Percentiles rank a stretch among this genome's conserved stretches.
phyloP scores from a whole-genome alignment of 495 filamentous ascomycete species.

The Trichoderma parareesei region DNA sequence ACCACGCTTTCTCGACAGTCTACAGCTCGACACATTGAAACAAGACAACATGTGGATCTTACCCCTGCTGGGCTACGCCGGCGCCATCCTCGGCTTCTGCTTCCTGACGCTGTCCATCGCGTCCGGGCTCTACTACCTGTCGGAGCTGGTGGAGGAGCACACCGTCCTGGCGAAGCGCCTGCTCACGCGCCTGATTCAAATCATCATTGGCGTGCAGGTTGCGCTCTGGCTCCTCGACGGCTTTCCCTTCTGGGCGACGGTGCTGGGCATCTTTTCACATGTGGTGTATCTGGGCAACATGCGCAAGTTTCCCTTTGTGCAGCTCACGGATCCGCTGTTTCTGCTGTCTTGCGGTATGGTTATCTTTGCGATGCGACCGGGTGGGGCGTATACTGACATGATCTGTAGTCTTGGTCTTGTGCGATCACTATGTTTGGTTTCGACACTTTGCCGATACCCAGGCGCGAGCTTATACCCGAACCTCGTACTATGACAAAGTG shows the following conservation, averaged over 20 bases:
- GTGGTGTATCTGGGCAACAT: constrained; percentile 84
- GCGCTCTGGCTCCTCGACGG: constrained; percentile 73
- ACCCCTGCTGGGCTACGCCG: constrained; percentile 80
- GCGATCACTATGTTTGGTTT: constrained; percentile 98
- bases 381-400: constrained; percentile 14
- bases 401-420: constrained; percentile 60
- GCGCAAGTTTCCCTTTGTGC: constrained; percentile 79
- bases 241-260: constrained; percentile 66
- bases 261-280: constrained; percentile 75
- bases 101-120: constrained; percentile 94
- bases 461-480: constrained; percentile 33
- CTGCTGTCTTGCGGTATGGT: constrained; percentile 66
- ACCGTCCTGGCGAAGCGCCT: constrained; percentile 84
- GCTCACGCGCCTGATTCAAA: constrained; percentile 77
- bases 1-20: constrained; percentile 10
- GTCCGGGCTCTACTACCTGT: constrained; percentile 95
- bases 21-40: constrained; percentile 5
- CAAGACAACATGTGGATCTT: constrained; percentile 76
- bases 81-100: constrained; percentile 77
- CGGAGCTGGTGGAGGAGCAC: constrained; percentile 95
- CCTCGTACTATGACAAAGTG: constrained; percentile 50
- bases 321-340: constrained; percentile 82
- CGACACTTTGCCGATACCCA: constrained; percentile 71
- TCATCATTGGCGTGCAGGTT: constrained; percentile 64
- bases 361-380: not conserved